Conservation (phyloP, 352 stramenopile genomes). For the Blastocystis sp. region DNA sequence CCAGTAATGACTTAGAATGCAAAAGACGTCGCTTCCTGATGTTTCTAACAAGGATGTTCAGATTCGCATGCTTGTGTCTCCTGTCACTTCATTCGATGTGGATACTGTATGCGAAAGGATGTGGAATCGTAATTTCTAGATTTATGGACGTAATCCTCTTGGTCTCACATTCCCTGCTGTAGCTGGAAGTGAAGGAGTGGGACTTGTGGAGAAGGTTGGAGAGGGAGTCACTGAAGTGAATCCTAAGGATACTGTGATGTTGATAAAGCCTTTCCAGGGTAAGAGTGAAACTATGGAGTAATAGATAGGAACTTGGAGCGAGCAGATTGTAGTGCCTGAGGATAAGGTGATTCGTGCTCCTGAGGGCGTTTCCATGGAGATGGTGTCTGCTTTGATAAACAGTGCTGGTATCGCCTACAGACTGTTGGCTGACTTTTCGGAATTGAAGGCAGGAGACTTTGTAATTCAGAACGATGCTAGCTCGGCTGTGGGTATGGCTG, state of each 20-base stretch:
- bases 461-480: slow-evolving; percentile 82
- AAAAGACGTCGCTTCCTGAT: not conserved
- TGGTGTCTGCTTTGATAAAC: slow-evolving; percentile 73
- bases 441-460: slow-evolving; percentile 74
- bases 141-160: slow-evolving; percentile 10
- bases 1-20: not conserved
- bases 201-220: slow-evolving; percentile 65
- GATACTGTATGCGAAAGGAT: not conserved
- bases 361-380: slow-evolving; percentile 73
- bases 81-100: slow-evolving; percentile 17
- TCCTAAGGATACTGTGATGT: slow-evolving; percentile 66
- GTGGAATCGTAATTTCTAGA: not conserved
- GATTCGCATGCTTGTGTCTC: slow-evolving; percentile 50
- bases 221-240: slow-evolving; percentile 60
- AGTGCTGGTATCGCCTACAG: slow-evolving; percentile 78
- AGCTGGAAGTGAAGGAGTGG: slow-evolving; percentile 67
- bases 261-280: slow-evolving; percentile 59
- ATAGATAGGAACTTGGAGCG: slow-evolving; percentile 61
- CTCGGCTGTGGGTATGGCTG: slow-evolving; percentile 75
- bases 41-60: slow-evolving; percentile 58
- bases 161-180: slow-evolving; percentile 49
- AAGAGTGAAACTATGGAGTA: not conserved
- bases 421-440: slow-evolving; percentile 75
- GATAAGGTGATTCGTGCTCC: slow-evolving; percentile 64
- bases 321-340: slow-evolving; percentile 24